Evolutionary conservation across 306 rosid genomes (phyloP).

Genomic region (Carpinus viminea): DNA sequence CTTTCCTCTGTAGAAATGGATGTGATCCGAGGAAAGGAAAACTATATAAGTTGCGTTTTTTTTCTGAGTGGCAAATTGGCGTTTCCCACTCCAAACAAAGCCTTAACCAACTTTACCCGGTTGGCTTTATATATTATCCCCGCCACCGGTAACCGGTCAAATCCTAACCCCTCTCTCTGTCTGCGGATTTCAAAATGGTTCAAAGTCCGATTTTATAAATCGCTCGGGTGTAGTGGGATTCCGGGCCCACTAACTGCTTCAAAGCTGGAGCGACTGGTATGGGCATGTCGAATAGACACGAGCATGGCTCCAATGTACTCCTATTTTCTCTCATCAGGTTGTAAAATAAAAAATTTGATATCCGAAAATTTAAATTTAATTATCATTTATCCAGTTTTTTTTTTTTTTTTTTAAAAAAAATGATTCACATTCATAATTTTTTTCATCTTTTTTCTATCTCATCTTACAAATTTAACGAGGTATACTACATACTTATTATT

Average conservation of each 20-base stretch:
- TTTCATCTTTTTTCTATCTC: too few species aligned
- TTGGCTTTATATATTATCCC: slow-evolving; percentile 13
- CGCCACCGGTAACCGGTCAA: slow-evolving; percentile 35
- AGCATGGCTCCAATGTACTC: too few species aligned
- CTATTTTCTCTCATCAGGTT: too few species aligned
- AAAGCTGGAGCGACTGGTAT: background rate
- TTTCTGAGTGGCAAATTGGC: background rate
- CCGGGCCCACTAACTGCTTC: slow-evolving; percentile 31
- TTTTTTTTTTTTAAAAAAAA: too few species aligned
- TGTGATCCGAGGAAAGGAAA: background rate
- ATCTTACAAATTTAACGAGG: too few species aligned
- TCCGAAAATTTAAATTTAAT: too few species aligned
- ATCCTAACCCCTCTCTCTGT: background rate
- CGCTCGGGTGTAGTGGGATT: slow-evolving; percentile 30
- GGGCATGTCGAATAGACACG: background rate
- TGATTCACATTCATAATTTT: too few species aligned
- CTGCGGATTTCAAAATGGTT: slow-evolving; percentile 29
- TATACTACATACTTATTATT: too few species aligned
- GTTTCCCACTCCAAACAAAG: slow-evolving; percentile 1
- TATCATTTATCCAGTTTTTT: too few species aligned
- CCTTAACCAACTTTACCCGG: background rate
- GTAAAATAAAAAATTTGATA: too few species aligned
- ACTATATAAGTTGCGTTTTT: background rate
- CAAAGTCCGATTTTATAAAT: slow-evolving; percentile 27
- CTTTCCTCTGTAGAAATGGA: slow-evolving; percentile 3